Conservation (phyloP, 352 stramenopile species). For the Globisporangium takayamanum region DNA sequence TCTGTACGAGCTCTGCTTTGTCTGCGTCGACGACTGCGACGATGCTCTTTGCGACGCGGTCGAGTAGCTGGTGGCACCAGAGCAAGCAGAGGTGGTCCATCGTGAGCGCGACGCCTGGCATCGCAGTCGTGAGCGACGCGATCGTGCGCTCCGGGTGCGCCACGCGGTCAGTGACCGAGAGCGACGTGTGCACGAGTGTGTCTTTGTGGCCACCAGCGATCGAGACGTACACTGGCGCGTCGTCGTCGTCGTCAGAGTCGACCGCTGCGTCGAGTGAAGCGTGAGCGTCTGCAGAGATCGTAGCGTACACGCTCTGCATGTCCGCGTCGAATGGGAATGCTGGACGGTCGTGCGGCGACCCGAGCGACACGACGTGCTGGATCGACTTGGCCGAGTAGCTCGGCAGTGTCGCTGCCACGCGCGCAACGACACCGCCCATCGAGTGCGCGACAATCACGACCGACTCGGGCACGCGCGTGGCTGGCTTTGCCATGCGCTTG, state of each 20-base stretch:
- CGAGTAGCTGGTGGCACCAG: conserved; percentile 81
- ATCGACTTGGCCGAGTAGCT: conserved; percentile 76
- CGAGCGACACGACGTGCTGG: conserved; percentile 67
- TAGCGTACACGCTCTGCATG: conserved; percentile 53
- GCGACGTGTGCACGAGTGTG: conserved; percentile 54
- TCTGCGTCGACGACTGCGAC: conserved; percentile 49
- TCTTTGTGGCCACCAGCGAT: conserved; percentile 82
- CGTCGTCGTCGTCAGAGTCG: not conserved
- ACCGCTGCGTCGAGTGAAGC: conserved; percentile 2
- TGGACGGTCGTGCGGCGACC: conserved; percentile 47
- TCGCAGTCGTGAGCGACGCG: conserved; percentile 42
- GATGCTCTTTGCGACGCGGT: conserved; percentile 53
- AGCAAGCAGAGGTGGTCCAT: conserved; percentile 81
- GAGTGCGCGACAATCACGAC: conserved; percentile 80
- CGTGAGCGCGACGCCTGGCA: conserved; percentile 52
- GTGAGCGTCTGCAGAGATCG: conserved; percentile 24
- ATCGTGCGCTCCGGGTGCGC: conserved; percentile 25
- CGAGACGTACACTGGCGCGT: conserved; percentile 52
- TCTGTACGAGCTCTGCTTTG: conserved; percentile 34
- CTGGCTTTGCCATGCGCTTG: conserved; percentile 9
- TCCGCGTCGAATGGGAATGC: conserved; percentile 63
- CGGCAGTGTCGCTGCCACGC: conserved; percentile 51
- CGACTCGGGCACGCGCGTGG: conserved; percentile 27
- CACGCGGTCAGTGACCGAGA: conserved; percentile 31
- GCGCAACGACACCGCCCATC: conserved; percentile 76